These are phyloP conservation scores for Penicillium riverlandense DNA, from an alignment of 495 filamentous ascomycete species.

Conservation along the genomic window DNA sequence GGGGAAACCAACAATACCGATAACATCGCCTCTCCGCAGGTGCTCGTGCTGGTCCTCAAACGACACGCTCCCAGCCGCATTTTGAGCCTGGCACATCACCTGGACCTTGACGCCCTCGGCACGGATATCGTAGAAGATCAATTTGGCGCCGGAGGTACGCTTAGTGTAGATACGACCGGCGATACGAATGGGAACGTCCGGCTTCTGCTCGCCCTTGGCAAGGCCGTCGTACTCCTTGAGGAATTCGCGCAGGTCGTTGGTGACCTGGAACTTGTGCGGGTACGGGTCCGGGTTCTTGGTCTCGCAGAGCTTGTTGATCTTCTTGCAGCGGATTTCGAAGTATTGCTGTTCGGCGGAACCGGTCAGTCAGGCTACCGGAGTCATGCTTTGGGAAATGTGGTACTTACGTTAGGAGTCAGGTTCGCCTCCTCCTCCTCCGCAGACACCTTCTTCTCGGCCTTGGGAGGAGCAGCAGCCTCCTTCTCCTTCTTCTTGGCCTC, in stretches of 20 bases:
- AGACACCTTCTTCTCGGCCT: conserved; percentile 53
- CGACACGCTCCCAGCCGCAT: conserved; percentile 50
- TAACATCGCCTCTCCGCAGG: conserved; percentile 83
- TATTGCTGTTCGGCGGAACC: conserved; percentile 63
- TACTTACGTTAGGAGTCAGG: conserved; percentile 79
- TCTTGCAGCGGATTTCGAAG: conserved; percentile 86
- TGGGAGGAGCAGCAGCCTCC: conserved; percentile 65
- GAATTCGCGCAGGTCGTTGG: conserved; percentile 70
- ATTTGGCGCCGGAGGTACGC: conserved; percentile 72
- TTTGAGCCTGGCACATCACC: conserved; percentile 82
- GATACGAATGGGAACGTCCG: conserved; percentile 64
- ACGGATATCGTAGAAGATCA: conserved; percentile 89
- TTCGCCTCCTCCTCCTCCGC: conserved; percentile 63
- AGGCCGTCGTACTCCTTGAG: conserved; percentile 65
- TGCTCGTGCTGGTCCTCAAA: conserved; percentile 87
- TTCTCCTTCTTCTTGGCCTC: conserved; percentile 85
- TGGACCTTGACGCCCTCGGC: conserved; percentile 80
- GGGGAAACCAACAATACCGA: conserved; percentile 82
- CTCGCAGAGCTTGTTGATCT: conserved; percentile 77
- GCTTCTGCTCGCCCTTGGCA: conserved; percentile 75
- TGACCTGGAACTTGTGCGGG: conserved; percentile 94
- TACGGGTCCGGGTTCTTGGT: conserved; percentile 81
- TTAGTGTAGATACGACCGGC: conserved; percentile 86
- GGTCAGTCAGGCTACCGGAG: conserved; percentile 6
- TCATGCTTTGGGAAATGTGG: no score